Percentiles rank a stretch among this genome's conserved stretches.
Conservation (phyloP, 2,329 filamentous ascomycete genomes). For the Pseudocercospora ulei region DNA sequence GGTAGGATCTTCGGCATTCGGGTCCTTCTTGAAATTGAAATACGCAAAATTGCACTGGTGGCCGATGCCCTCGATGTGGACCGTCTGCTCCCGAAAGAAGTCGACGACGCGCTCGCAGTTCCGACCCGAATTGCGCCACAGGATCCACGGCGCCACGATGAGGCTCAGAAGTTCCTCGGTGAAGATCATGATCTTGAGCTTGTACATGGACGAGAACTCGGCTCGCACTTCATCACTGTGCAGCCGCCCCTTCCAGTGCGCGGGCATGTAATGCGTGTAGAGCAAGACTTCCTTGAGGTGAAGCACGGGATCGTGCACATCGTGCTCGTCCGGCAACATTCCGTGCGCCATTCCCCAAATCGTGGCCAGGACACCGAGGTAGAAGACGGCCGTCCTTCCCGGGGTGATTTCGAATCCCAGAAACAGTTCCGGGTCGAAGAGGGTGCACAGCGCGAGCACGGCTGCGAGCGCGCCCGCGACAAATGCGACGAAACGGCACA, state of each 20-base stretch:
- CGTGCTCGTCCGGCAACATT: conserved; percentile 70
- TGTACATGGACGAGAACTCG: conserved; percentile 84
- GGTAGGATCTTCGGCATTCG: conserved; percentile 41
- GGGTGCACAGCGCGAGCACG: conserved; percentile 69
- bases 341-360: conserved; percentile 77
- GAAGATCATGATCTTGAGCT: conserved; percentile 85
- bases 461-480: conserved; percentile 77
- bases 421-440: conserved; percentile 86
- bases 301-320: conserved; percentile 84
- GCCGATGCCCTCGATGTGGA: conserved; percentile 90
- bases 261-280: conserved; percentile 84
- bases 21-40: conserved; percentile 86
- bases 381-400: conserved; percentile 83
- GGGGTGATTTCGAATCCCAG: conserved; percentile 83
- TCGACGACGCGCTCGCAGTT: conserved; percentile 90
- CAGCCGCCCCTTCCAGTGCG: conserved; percentile 78
- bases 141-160: conserved; percentile 77
- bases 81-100: conserved; percentile 95
- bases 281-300: conserved; percentile 81
- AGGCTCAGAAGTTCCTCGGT: conserved; percentile 50
- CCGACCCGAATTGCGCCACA: conserved; percentile 75
- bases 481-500: conserved; percentile 77
- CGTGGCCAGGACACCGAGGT: conserved; percentile 69
- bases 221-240: conserved; percentile 87
- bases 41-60: conserved; percentile 96